Conservation (phyloP, 176 grass and related monocot genomes). For the Pharus latifolius region DNA sequence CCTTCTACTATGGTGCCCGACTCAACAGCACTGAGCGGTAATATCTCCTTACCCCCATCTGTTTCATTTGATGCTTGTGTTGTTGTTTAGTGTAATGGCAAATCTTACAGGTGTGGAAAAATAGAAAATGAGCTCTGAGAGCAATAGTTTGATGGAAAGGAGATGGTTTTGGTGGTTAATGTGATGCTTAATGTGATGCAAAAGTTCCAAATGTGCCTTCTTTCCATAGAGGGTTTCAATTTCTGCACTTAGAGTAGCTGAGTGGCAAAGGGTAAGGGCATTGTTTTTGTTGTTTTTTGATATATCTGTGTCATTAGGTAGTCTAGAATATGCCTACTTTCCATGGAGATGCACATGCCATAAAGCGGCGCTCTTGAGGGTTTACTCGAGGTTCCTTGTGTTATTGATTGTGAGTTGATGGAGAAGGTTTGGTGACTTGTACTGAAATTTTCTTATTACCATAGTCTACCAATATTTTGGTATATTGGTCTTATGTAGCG, state of each 20-base stretch:
- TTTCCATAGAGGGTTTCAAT: background rate
- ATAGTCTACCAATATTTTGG: background rate
- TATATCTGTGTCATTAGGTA: background rate
- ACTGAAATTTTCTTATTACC: background rate
- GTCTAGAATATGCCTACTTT: background rate
- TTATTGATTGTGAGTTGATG: background rate
- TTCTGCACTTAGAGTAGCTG: background rate
- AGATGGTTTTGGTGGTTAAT: background rate
- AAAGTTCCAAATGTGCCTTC: background rate
- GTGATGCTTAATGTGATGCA: background rate
- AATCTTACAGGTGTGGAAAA: background rate
- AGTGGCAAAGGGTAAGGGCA: background rate
- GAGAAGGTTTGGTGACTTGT: background rate
- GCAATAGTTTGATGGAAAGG: background rate
- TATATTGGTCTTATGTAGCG: no score
- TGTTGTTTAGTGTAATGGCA: background rate
- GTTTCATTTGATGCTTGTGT: background rate
- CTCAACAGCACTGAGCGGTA: conserved; percentile 38
- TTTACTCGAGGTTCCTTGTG: background rate
- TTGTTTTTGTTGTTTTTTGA: background rate
- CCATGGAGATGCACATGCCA: background rate
- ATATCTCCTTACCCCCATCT: background rate
- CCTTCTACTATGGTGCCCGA: conserved; percentile 34
- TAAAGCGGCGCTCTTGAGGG: background rate
- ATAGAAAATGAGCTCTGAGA: background rate